Evolutionary conservation across 306 rosid genomes (phyloP), one percentile per base, ranked within the genome.

Genomic region (Ochetophila trinervis): DNA sequence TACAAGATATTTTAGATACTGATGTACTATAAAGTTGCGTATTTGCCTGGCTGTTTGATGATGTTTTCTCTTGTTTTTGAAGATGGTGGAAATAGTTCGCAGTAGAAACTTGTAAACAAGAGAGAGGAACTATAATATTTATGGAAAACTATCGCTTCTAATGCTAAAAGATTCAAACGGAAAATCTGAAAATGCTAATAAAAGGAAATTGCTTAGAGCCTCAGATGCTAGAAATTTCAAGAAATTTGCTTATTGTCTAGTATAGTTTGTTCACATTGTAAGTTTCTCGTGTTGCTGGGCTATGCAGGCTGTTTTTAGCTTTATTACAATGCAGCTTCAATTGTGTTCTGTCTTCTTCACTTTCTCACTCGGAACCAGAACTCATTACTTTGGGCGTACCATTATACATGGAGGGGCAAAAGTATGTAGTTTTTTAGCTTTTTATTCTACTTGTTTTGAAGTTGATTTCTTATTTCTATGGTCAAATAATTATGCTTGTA

Each of bases 371-470:
- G 98, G 98, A 65, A 92, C 98, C 61, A 84, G 84, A 83, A 89
- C 98, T 79, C 98, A 92, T 76, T 92, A 89, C 82, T 92, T 92
- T 83, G 98, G 98, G 47, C 92, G 98, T 40, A 92, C 98, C 7
- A 79, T 92, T 79, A 96, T 92, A 68, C 98, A 92, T 56, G 98
- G 98, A 60, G 98, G 98, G 65, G 98, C 98, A 67, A 92, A 92
- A 70, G 98, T 88, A 82, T 42, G 90, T 48, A 4, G 19, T 59
- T 35, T 3, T 24, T 53, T 48, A 27, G 9, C 14, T 51, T 51
- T 51, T 49, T 69, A 27, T 36, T 51, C 37, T 37, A 15, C 70
- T 71, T 24, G 20, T 16, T 32, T 21, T 35, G 51, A 14, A 51
- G 45, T 32, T 52, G 24, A 14, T 23, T 16, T 34, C 13, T 23